Conservation (phyloP, 1,284 basidiomycete species). For the Malassezia furfur region DNA sequence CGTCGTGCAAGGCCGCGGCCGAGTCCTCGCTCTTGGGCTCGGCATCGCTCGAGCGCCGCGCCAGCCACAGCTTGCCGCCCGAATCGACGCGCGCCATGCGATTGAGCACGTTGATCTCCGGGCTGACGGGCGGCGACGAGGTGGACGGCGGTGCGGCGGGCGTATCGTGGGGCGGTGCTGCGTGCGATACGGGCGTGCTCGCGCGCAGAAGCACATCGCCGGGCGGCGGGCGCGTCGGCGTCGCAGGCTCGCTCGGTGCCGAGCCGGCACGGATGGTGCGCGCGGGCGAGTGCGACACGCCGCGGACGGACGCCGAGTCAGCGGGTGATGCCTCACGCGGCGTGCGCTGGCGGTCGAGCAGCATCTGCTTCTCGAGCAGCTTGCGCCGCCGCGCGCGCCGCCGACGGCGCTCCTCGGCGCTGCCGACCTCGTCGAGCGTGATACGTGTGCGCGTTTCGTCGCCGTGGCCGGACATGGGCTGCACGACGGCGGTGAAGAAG, state of each 20-base stretch:
- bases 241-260: not conserved
- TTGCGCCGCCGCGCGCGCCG: constrained; percentile 16
- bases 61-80: constrained; percentile 25
- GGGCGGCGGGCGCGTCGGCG: not conserved
- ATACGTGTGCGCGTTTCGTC: constrained; percentile 15
- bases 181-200: constrained; percentile 8
- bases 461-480: constrained; percentile 4
- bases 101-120: constrained; percentile 19
- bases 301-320: not conserved
- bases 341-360: constrained; percentile 5
- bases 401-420: constrained; percentile 28
- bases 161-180: not conserved
- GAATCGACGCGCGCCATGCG: constrained; percentile 33
- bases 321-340: not conserved
- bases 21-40: constrained; percentile 8
- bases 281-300: constrained; percentile 3
- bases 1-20: constrained; percentile 20
- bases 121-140: not conserved
- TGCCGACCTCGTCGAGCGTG: constrained; percentile 33
- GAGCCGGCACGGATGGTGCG: constrained; percentile 2
- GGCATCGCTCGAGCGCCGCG: not conserved
- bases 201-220: not conserved
- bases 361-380: constrained; percentile 29
- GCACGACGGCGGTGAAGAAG: constrained; percentile 32
- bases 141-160: not conserved